Evolutionary conservation across 2,329 filamentous ascomycete species (phyloP).

Genomic region (Colletotrichum aenigma): DNA sequence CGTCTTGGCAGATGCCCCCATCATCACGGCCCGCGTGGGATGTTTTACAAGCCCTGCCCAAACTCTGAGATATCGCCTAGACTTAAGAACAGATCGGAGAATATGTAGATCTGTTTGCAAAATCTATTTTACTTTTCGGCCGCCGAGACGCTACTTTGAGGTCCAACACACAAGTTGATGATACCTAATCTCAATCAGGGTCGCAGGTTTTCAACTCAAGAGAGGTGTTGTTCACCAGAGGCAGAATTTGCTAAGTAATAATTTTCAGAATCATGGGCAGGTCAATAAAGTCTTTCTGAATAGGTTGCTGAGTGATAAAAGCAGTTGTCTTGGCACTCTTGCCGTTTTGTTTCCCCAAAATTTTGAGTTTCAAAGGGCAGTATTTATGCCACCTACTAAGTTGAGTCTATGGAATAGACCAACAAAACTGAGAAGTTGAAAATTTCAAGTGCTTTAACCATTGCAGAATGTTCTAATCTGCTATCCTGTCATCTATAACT

Average conservation of each 20-base stretch:
- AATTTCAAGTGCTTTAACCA: rapidly evolving
- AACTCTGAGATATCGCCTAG: not conserved
- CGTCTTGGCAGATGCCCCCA: not conserved
- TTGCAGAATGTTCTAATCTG: rapidly evolving
- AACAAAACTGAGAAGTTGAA: rapidly evolving
- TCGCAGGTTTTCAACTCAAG: rapidly evolving
- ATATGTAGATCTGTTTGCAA: not conserved
- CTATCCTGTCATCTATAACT: rapidly evolving
- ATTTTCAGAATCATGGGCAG: rapidly evolving
- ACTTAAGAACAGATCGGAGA: not conserved
- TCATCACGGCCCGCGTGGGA: not conserved
- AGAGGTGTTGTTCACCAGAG: rapidly evolving
- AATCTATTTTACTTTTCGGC: not conserved
- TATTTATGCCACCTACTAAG: rapidly evolving
- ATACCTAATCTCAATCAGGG: rapidly evolving
- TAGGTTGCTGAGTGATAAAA: rapidly evolving
- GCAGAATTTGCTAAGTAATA: not conserved
- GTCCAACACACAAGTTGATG: rapidly evolving
- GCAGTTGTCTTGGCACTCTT: not conserved
- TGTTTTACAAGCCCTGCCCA: not conserved
- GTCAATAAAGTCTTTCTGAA: not conserved
- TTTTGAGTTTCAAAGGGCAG: not conserved
- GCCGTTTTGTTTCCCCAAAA: not conserved
- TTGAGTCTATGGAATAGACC: rapidly evolving
- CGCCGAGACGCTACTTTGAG: not conserved